A percentile compares a stretch with the other conserved stretches of the same genome.
Conservation (phyloP, 2,329 filamentous ascomycete genomes). For the Cladosporium halotolerans region DNA sequence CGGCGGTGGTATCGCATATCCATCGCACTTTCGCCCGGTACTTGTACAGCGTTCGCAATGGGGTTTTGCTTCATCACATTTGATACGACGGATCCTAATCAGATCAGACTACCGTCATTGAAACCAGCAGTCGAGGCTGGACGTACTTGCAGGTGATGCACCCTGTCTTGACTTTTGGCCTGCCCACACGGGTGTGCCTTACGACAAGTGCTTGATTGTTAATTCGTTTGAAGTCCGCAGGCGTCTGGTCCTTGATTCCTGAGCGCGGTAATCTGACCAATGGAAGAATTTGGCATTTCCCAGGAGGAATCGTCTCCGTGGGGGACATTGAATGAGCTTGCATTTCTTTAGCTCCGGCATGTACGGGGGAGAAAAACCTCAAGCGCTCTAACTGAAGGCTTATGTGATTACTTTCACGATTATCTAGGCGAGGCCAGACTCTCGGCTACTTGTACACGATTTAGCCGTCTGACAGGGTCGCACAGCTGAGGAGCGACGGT, state of each 20-base stretch:
- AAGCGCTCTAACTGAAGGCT: no score
- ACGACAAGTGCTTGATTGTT: neutral
- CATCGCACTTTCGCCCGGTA: slow-evolving; percentile 34
- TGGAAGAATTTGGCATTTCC: neutral
- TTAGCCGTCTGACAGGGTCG: no score
- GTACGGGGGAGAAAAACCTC: no score
- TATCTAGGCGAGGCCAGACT: no score
- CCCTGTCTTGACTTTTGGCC: slow-evolving; percentile 9
- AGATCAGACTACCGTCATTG: neutral
- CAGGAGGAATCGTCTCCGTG: neutral
- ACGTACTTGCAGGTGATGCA: slow-evolving; percentile 24
- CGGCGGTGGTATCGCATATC: slow-evolving; percentile 53
- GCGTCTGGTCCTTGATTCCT: neutral
- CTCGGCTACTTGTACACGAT: no score
- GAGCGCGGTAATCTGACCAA: neutral
- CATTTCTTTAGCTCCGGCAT: no score
- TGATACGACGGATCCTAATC: slow-evolving; percentile 35
- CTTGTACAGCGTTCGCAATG: neutral
- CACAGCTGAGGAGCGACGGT: no score
- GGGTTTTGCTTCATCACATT: slow-evolving; percentile 47
- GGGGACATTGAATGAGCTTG: neutral
- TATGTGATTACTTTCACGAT: no score
- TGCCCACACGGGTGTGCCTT: neutral
- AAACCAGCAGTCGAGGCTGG: slow-evolving; percentile 34
- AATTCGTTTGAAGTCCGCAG: neutral